phyloP scores from a whole-genome alignment of 2,329 filamentous ascomycete species.

The Bipolaris cookei region DNA sequence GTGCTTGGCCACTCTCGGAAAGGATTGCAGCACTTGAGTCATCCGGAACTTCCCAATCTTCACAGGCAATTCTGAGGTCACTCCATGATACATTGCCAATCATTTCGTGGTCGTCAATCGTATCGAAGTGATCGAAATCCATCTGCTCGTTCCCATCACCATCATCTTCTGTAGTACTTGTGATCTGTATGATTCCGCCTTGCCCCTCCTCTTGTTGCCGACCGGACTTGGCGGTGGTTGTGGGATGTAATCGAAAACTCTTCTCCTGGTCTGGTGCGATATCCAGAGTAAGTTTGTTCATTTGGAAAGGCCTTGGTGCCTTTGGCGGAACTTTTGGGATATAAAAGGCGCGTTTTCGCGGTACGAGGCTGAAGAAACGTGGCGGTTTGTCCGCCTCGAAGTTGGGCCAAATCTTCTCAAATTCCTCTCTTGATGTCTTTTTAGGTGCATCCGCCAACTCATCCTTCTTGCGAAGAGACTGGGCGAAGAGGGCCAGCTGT shows the following conservation, averaged over 20 bases:
- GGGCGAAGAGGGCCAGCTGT: conserved; percentile 43
- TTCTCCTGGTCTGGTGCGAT: conserved; percentile 86
- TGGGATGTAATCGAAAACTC: conserved; percentile 74
- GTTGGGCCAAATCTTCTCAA: conserved; percentile 80
- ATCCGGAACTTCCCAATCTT: conserved; percentile 76
- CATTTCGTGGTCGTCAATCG: conserved; percentile 65
- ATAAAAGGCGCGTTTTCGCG: conserved; percentile 78
- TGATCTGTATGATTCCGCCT: conserved; percentile 60
- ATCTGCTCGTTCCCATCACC: conserved; percentile 52
- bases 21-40: conserved; percentile 32
- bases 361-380: conserved; percentile 82
- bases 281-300: conserved; percentile 87
- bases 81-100: conserved; percentile 77
- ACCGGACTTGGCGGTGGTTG: conserved; percentile 58
- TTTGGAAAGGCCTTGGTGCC: conserved; percentile 79
- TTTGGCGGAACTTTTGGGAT: conserved; percentile 79
- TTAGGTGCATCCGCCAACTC: conserved; percentile 68
- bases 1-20: conserved; percentile 38
- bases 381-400: conserved; percentile 78
- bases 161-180: conserved; percentile 52
- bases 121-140: conserved; percentile 58
- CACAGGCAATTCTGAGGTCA: conserved; percentile 83
- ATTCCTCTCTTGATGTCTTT: conserved; percentile 74
- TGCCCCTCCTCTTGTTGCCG: conserved; percentile 59
- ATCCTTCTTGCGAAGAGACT: conserved; percentile 43